Evolutionary conservation across 768 basidiomycete species (phyloP).

Genomic region (Tricholoma sp.): DNA sequence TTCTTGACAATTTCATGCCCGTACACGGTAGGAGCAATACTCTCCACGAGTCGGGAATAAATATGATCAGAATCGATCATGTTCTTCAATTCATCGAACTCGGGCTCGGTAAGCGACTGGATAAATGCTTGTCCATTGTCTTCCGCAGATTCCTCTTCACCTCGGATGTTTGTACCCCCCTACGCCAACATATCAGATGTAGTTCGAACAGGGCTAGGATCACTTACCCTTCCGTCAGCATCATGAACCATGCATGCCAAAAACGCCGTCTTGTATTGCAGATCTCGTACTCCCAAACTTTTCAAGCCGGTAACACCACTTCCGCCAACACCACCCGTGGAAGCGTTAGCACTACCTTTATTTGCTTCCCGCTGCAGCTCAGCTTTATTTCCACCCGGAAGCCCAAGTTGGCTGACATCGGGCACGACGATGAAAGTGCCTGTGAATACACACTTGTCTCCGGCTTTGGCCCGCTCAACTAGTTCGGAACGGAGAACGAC

Average conservation of each 20-base stretch:
- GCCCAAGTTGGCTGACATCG: slow-evolving; percentile 91
- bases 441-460: slow-evolving; percentile 97
- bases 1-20: slow-evolving; percentile 99
- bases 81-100: slow-evolving; percentile 88
- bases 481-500: slow-evolving; percentile 93
- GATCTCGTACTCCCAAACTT: slow-evolving; percentile 87
- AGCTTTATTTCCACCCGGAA: slow-evolving; percentile 91
- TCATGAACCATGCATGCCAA: slow-evolving; percentile 96
- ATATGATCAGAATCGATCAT: slow-evolving; percentile 97
- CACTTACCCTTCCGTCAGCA: slow-evolving; percentile 78
- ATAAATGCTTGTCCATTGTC: slow-evolving; percentile 81
- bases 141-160: slow-evolving; percentile 79
- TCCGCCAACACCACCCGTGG: slow-evolving; percentile 61
- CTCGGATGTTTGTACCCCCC: slow-evolving; percentile 85
- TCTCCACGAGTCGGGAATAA: slow-evolving; percentile 87
- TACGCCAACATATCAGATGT: slow-evolving; percentile 23
- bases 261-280: slow-evolving; percentile 99
- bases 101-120: slow-evolving; percentile 84
- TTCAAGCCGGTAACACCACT: slow-evolving; percentile 93
- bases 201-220: neutral
- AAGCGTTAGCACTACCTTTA: slow-evolving; percentile 52
- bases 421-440: slow-evolving; percentile 98
- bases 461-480: slow-evolving; percentile 98
- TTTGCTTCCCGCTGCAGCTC: slow-evolving; percentile 86
- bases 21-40: slow-evolving; percentile 97